Evolutionary conservation across 2,329 filamentous ascomycete genomes (phyloP), one percentile per base, ranked within the genome.

Genomic region (Daldinia sp.): DNA sequence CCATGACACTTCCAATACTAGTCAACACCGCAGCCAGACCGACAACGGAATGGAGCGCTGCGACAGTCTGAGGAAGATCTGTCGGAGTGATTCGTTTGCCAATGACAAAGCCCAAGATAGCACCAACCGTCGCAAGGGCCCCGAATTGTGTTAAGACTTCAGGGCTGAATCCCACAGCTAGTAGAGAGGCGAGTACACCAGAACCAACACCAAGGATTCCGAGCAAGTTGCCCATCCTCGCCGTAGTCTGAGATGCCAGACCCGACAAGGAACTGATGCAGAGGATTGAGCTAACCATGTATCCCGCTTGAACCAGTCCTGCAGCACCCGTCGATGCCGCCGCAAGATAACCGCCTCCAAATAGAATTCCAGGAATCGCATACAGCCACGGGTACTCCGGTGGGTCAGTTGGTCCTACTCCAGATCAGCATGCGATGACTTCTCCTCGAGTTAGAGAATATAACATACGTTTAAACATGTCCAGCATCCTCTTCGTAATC

Each of bases 401-500:
- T 29, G 93, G 93, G 69, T 96, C 93, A 3, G 92, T 95, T 23
- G 92, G 90, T 10, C 88, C 86, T 85, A 55, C 9, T 51, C 4
- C 67, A 61, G 34, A 32, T 72, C 62, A 77, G 77, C 71, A 57
- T 7, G 15, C n/a, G 8, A 30, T 4, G 9, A 30, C 10, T 13
- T 4, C 19, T 39, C 6, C 11, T 4, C 3, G 10, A 2, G 6
- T 3, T 21, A 23, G 37, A 15, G 37, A 8, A 9, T n/a, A 27
- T 49, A 4, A 75, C 84, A 71, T 73, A 82, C 91, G 85, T 74
- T 90, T 91, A 75, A 94, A 94, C 91, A 94, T 94, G 75, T 96
- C 93, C 41, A 97, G 82, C 93, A 97, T 97, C 66, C 93, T 85
- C 79, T 96, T 96, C 2, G 93, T 96, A 62, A 97, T 92, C 41